These are phyloP conservation scores for Grosmannia clavigera DNA, from an alignment of 2,329 filamentous ascomycete genomes.

Conservation along the genomic window DNA sequence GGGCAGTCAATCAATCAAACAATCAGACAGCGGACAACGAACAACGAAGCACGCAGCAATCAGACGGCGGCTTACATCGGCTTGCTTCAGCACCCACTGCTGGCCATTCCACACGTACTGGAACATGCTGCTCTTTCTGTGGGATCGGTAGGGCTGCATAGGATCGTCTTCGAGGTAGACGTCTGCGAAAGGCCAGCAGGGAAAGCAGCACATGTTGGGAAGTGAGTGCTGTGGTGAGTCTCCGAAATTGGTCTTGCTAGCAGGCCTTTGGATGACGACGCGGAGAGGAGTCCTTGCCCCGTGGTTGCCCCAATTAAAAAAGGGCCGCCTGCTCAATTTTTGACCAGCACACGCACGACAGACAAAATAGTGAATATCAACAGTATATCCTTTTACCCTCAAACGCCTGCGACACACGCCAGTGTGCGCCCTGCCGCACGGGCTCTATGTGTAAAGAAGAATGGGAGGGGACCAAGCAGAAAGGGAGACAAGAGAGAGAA, in stretches of 20 bases:
- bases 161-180: slow-evolving; percentile 15
- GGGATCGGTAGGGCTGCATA: slow-evolving; percentile 19
- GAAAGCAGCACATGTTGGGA: slow-evolving; percentile 40
- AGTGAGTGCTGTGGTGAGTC: background rate
- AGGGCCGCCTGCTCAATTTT: background rate
- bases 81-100: slow-evolving; percentile 22
- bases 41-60: background rate
- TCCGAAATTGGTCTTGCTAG: background rate
- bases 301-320: background rate
- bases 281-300: too few species aligned
- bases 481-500: background rate
- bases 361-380: background rate
- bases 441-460: slow-evolving; percentile 6
- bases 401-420: slow-evolving; percentile 9
- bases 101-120: slow-evolving; percentile 30
- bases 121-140: slow-evolving; percentile 11
- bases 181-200: slow-evolving; percentile 30
- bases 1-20: background rate
- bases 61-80: slow-evolving; percentile 20
- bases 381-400: background rate
- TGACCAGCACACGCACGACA: background rate
- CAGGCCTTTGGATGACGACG: background rate
- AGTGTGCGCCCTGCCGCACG: slow-evolving; percentile 7
- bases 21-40: background rate
- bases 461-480: background rate